A percentile compares a stretch with the other conserved stretches of the same genome.
These are phyloP conservation scores for Croton laevigatus DNA, from an alignment of 441 rosid species.

Conservation along the genomic window DNA sequence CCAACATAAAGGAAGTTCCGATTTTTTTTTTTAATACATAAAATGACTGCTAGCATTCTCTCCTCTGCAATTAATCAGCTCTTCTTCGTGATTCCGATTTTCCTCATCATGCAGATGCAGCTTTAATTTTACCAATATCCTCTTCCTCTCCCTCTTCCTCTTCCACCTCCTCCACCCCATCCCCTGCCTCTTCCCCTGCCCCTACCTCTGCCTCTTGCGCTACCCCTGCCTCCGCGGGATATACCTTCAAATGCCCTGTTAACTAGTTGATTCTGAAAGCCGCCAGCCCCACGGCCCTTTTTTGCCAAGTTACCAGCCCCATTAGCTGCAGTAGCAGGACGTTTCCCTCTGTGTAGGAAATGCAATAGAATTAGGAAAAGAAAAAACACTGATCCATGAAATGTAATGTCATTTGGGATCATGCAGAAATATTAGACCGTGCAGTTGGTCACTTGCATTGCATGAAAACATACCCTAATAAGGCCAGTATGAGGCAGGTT, in stretches of 20 bases:
- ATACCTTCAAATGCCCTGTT: conserved; percentile 88
- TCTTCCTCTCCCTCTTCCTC: conserved; percentile 81
- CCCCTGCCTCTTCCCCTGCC: conserved; percentile 59
- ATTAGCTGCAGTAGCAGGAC: conserved; percentile 57
- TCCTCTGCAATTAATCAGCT: conserved; percentile 8
- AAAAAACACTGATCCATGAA: neutral
- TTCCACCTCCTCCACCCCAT: conserved; percentile 67
- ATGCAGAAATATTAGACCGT: neutral
- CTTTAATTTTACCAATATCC: conserved; percentile 43
- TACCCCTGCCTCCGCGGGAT: conserved; percentile 62
- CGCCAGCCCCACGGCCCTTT: conserved; percentile 74
- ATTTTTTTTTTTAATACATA: conserved; percentile 22
- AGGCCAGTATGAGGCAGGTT: neutral
- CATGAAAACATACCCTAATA: neutral
- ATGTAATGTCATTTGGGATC: neutral
- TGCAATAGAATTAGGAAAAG: neutral
- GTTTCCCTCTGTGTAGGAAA: conserved; percentile 56
- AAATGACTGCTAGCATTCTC: conserved; percentile 1
- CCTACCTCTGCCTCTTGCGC: conserved; percentile 62
- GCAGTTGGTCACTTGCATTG: neutral
- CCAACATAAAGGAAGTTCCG: conserved; percentile 4
- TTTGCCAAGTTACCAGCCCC: conserved; percentile 60
- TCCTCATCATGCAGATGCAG: neutral
- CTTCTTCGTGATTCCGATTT: conserved; percentile 13
- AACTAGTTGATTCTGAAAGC: conserved; percentile 75